Conservation (phyloP, 768 basidiomycete species). For the Lactifluus subvellereus region DNA sequence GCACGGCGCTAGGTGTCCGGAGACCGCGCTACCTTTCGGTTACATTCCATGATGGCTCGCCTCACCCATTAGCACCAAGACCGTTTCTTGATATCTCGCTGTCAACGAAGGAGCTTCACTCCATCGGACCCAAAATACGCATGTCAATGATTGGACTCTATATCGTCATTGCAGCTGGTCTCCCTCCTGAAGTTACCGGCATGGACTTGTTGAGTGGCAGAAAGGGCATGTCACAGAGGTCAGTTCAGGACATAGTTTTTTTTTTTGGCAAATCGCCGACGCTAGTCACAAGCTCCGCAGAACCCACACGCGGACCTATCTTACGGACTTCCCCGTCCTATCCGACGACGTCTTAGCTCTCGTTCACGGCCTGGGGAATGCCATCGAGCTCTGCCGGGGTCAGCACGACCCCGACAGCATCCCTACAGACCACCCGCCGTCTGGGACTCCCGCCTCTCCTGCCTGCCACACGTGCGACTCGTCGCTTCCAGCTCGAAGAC, state of each 20-base stretch:
- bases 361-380: neutral
- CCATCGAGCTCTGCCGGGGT: conserved; percentile 4
- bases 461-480: neutral
- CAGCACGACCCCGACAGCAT: neutral
- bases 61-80: neutral
- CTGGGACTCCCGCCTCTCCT: neutral
- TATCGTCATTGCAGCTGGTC: neutral
- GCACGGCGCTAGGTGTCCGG: neutral
- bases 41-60: conserved; percentile 1
- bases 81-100: neutral
- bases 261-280: neutral
- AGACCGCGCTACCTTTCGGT: conserved; percentile 6
- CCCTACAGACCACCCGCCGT: neutral
- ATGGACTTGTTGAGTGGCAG: conserved; percentile 6
- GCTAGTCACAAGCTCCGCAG: neutral
- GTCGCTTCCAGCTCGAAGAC: neutral
- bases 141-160: neutral
- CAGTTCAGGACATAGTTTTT: neutral
- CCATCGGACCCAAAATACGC: neutral
- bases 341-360: conserved; percentile 7
- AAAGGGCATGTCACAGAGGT: neutral
- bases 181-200: neutral
- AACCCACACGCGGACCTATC: neutral
- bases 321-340: conserved; percentile 2
- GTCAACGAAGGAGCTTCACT: neutral